Conservation (phyloP, 2,329 filamentous ascomycete species). For the Zymoseptoria ardabiliae region DNA sequence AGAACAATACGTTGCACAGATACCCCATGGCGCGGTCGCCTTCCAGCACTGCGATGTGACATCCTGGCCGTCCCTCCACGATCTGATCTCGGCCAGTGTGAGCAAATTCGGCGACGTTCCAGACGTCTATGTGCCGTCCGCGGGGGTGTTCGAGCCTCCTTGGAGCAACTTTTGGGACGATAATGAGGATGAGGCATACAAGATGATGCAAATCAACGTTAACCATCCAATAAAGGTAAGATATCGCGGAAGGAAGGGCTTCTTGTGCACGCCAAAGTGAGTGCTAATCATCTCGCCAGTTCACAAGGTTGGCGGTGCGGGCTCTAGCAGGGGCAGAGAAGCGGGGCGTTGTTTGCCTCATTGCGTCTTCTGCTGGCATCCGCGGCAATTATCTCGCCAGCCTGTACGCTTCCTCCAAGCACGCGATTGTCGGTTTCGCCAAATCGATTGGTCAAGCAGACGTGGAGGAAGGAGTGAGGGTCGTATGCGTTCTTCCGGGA, state of each 20-base stretch:
- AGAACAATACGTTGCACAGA: constrained; percentile 6
- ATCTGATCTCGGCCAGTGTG: constrained; percentile 15
- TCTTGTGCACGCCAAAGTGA: not conserved
- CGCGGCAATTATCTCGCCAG: constrained; percentile 16
- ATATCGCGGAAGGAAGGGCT: not conserved
- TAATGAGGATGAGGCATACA: constrained; percentile 13
- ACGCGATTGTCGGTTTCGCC: constrained; percentile 38
- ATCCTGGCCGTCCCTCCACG: constrained; percentile 14
- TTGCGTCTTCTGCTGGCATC: constrained; percentile 12
- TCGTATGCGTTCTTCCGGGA: constrained; percentile 33
- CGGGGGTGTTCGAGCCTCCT: constrained; percentile 12
- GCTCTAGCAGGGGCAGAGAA: constrained; percentile 18
- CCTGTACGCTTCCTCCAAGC: constrained; percentile 33
- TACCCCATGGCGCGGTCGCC: not conserved
- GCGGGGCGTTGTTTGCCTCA: constrained; percentile 14
- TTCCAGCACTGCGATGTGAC: constrained; percentile 17
- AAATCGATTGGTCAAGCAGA: constrained; percentile 39
- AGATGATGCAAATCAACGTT: constrained; percentile 16
- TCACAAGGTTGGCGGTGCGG: constrained; percentile 16
- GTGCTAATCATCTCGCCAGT: not conserved
- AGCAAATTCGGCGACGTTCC: constrained; percentile 14
- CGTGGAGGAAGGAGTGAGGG: constrained; percentile 34
- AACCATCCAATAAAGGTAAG: constrained; percentile 14
- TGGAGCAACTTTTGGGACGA: constrained; percentile 16
- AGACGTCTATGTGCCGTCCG: constrained; percentile 16